These are phyloP conservation scores for Amanita inopinata DNA, from an alignment of 768 basidiomycete species.

Conservation along the genomic window DNA sequence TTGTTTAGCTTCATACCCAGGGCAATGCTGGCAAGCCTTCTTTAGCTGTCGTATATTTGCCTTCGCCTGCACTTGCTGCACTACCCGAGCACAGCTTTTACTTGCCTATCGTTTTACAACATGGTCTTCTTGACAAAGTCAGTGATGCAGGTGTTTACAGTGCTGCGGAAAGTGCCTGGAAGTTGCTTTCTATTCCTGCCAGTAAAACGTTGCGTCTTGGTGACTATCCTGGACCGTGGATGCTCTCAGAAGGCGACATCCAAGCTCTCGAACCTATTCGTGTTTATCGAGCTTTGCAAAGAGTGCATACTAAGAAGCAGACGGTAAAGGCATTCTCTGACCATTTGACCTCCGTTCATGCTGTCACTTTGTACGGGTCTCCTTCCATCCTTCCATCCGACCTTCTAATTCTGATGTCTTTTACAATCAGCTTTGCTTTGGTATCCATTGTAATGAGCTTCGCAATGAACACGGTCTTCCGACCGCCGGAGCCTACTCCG, in stretches of 20 bases:
- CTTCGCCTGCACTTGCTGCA: conserved; percentile 30
- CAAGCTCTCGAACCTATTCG: conserved; percentile 29
- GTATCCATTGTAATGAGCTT: conserved; percentile 61
- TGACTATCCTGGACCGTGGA: conserved; percentile 19
- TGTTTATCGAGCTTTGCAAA: conserved; percentile 36
- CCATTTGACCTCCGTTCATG: conserved; percentile 41
- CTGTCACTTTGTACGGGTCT: conserved; percentile 54
- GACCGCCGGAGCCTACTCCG: conserved; percentile 25
- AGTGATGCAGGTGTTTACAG: conserved; percentile 19
- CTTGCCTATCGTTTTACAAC: conserved; percentile 46
- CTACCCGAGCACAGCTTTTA: conserved; percentile 35
- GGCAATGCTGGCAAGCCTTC: conserved; percentile 36
- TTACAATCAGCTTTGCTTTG: conserved; percentile 45
- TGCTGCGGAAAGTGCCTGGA: conserved; percentile 34
- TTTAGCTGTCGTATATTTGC: conserved; percentile 61
- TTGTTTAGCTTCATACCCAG: conserved; percentile 32
- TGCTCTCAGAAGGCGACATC: conserved; percentile 42
- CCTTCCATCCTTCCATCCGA: conserved; percentile 10
- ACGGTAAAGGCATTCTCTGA: conserved; percentile 26
- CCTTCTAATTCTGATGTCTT: conserved; percentile 8
- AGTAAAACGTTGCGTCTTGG: conserved; percentile 31
- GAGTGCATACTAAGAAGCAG: conserved; percentile 27
- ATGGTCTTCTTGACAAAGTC: conserved; percentile 11
- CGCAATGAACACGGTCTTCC: conserved; percentile 42
- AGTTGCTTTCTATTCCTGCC: conserved; percentile 30